Percentiles rank a stretch among this genome's conserved stretches.
Conservation (phyloP, 495 filamentous ascomycete genomes). For the Beverwykella pulmonaria region DNA sequence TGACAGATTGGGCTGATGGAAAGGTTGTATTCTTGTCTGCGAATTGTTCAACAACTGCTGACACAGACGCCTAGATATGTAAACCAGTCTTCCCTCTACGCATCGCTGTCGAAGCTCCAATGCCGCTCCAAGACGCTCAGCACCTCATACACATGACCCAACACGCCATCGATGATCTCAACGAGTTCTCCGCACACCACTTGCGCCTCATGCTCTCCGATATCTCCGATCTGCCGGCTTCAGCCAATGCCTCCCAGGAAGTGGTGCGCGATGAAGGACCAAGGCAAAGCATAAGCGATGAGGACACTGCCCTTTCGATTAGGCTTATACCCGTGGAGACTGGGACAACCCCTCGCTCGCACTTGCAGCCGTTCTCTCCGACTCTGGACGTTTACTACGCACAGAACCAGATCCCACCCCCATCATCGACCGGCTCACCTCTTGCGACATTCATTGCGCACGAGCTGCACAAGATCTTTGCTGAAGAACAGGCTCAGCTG, state of each 20-base stretch:
- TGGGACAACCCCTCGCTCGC: conserved; percentile 56
- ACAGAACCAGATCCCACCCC: conserved; percentile 69
- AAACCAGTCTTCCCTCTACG: conserved; percentile 83
- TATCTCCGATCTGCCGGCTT: conserved; percentile 48
- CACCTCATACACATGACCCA: conserved; percentile 82
- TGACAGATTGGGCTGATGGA: conserved; percentile 92
- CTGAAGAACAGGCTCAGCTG: conserved; percentile 87
- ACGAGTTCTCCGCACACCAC: conserved; percentile 90
- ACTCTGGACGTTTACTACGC: conserved; percentile 80
- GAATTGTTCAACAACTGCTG: background rate
- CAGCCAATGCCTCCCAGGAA: conserved; percentile 35
- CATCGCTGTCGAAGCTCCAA: conserved; percentile 73
- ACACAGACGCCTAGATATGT: conserved; percentile 64
- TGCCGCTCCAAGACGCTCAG: conserved; percentile 70
- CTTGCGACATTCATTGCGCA: conserved; percentile 80
- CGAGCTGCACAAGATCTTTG: conserved; percentile 76
- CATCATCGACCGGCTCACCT: conserved; percentile 68
- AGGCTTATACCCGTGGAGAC: conserved; percentile 66
- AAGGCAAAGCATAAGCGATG: conserved; percentile 17
- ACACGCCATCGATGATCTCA: conserved; percentile 85
- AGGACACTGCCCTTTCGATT: conserved; percentile 67
- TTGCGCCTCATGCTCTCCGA: conserved; percentile 69
- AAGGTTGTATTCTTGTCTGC: conserved; percentile 59
- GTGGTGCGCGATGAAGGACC: conserved; percentile 21
- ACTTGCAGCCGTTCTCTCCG: conserved; percentile 67